These are phyloP conservation scores for Atalantia buxifolia DNA, from an alignment of 345 rosid species.

Conservation along the genomic window DNA sequence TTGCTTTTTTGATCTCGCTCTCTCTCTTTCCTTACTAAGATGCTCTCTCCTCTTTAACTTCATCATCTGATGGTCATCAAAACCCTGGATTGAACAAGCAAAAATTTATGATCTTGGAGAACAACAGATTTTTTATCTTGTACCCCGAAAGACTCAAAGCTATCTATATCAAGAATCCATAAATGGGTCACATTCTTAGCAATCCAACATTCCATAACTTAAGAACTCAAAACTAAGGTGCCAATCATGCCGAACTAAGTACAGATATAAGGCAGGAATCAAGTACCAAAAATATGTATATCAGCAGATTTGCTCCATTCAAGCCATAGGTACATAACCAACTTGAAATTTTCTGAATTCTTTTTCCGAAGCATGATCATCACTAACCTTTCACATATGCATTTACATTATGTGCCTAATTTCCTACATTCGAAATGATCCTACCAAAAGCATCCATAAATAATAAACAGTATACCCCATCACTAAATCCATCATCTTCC, in stretches of 20 bases:
- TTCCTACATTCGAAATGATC: slow-evolving; percentile 1
- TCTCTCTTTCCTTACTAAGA: slow-evolving; percentile 74
- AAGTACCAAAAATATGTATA: background rate
- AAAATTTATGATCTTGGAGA: background rate
- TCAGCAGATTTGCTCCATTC: background rate
- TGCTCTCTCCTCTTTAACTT: slow-evolving; percentile 74
- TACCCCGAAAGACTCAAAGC: background rate
- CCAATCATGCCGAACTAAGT: background rate
- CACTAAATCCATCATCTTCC: slow-evolving; percentile 72
- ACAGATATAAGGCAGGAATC: background rate
- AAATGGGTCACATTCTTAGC: background rate
- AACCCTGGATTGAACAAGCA: slow-evolving; percentile 17
- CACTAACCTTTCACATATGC: background rate
- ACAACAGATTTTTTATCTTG: background rate
- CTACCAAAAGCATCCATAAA: background rate
- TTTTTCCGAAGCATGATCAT: background rate
- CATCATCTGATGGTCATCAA: slow-evolving; percentile 74
- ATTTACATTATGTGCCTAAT: background rate
- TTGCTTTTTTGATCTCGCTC: slow-evolving; percentile 93
- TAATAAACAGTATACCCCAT: slow-evolving; percentile 50
- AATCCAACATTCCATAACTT: background rate
- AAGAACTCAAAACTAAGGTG: too few relatives aligned
- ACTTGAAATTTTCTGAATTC: background rate
- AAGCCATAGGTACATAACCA: background rate
- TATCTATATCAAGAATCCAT: background rate